A percentile compares a stretch with the other conserved stretches of the same genome.
Evolutionary conservation across 345 rosid genomes (phyloP).

Genomic region (Carallia brachiata): DNA sequence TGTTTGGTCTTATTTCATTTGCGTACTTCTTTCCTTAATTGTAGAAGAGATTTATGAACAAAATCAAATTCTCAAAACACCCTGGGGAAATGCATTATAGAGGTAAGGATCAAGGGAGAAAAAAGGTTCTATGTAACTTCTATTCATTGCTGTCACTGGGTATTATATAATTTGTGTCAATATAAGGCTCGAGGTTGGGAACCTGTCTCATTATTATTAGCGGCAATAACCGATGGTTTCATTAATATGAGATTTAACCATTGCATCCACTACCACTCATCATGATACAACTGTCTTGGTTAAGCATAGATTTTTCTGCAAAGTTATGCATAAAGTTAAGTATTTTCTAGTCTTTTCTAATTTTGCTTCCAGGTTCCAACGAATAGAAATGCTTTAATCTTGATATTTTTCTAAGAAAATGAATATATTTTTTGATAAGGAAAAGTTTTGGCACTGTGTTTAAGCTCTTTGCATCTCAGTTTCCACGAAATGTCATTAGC

Average conservation of each 20-base stretch:
- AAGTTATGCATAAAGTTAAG: too few relatives aligned
- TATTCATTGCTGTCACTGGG: neutral
- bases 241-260: too few relatives aligned
- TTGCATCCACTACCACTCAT: too few relatives aligned
- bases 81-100: constrained; percentile 88
- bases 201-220: neutral
- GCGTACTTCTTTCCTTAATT: neutral
- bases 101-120: constrained; percentile 44
- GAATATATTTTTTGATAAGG: neutral
- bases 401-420: neutral
- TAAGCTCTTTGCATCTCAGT: too few relatives aligned
- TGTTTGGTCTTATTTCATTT: neutral
- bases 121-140: constrained; percentile 1
- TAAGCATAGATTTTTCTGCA: too few relatives aligned
- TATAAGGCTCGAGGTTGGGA: constrained; percentile 72
- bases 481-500: neutral
- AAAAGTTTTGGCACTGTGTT: too few relatives aligned
- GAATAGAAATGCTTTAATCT: neutral
- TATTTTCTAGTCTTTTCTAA: neutral
- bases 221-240: neutral
- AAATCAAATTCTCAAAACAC: constrained; percentile 89
- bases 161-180: constrained; percentile 61
- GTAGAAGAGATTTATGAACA: constrained; percentile 76
- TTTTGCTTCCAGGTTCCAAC: neutral
- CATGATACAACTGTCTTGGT: too few relatives aligned